phyloP scores from a whole-genome alignment of 148 eudicot species.

The Fagopyrum esculentum region DNA sequence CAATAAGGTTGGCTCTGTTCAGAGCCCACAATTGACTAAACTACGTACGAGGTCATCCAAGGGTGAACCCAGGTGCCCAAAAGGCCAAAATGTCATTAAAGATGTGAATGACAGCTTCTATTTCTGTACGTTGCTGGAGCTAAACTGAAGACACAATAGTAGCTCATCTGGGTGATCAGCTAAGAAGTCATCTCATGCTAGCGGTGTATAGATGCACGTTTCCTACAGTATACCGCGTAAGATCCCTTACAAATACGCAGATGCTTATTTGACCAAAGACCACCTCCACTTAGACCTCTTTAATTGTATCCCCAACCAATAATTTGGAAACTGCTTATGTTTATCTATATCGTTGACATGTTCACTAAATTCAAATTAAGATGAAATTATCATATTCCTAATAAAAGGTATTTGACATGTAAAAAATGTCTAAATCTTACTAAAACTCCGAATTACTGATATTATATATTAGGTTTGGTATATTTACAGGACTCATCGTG shows the following conservation, averaged over 20 bases:
- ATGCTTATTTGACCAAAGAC: constrained; percentile 1
- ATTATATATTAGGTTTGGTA: too few relatives aligned
- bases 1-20: neutral
- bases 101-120: neutral
- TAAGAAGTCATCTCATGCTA: neutral
- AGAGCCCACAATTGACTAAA: neutral
- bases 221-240: constrained; percentile 6
- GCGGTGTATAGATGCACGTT: neutral
- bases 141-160: neutral
- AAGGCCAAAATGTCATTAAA: too few relatives aligned
- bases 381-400: too few relatives aligned
- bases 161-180: neutral
- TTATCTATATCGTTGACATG: too few relatives aligned
- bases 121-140: neutral
- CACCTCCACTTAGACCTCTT: constrained; percentile 1
- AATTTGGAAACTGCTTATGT: neutral
- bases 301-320: neutral
- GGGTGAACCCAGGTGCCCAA: neutral
- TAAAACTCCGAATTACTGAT: too few relatives aligned
- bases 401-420: too few relatives aligned
- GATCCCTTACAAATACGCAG: constrained; percentile 8
- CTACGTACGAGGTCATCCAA: neutral
- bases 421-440: too few relatives aligned
- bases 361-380: too few relatives aligned
- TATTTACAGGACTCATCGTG: too few relatives aligned